Evolutionary conservation across 1,139 yeast species (phyloP), one percentile per base, ranked within the genome.

Genomic region (Fermentozyma sake): DNA sequence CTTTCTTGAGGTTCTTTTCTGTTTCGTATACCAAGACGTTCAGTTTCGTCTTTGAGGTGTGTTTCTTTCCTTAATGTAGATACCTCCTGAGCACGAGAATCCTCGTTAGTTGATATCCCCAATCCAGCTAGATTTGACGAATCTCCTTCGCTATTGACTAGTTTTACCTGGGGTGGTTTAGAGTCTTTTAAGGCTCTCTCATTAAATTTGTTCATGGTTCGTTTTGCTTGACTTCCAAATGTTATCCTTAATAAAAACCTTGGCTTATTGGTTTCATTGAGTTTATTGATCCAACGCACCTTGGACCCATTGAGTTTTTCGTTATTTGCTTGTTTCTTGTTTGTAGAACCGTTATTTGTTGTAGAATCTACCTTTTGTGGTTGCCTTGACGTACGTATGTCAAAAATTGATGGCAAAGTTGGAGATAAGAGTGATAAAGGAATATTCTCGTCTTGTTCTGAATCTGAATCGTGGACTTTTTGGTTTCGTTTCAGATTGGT

Each of bases 371-470:
- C n/a, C n/a, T n/a, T n/a, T n/a, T n/a, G n/a, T n/a, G 24, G 27
- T 26, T 14, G n/a, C n/a, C n/a, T n/a, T n/a, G n/a, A 15, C 14
- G 19, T 9, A 9, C 17, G 26, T 16, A 20, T 32, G 12, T 44
- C 51, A 29, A 58, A 58, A 14, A 52, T 48, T 9, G 55, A 41
- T 3, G 68, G 68, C 17, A 60, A 26, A 3, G 67, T 60, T 4
- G 68, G 67, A 2, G 65, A 57, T 18, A 61, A 38, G 43, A 58
- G 45, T 10, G 58, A 54, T 16, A 58, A 35, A 3, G 64, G 61
- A 3, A 54, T 34, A 23, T 52, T 56, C 20, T 33, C 39, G 14
- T 39, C 44, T 19, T 18, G 20, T 17, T 4, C 19, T 11, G 17
- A 23, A 18, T 8, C n/a, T n/a, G n/a, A n/a, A n/a, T n/a, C n/a